phyloP scores from a whole-genome alignment of 306 rosid genomes.

The Pyrus pyrifolia region DNA sequence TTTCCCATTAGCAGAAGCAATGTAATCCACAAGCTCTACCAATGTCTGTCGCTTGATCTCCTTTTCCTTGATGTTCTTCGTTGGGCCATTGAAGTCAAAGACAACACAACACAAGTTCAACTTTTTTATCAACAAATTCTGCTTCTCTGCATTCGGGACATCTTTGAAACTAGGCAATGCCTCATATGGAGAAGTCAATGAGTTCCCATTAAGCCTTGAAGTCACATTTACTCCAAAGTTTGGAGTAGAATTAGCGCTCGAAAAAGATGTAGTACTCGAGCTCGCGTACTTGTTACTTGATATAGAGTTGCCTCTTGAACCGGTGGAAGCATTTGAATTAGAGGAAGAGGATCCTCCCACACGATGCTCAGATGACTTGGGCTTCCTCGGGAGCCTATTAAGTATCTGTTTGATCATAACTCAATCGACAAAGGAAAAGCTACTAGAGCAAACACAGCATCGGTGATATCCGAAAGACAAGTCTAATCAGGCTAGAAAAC shows the following conservation, averaged over 20 bases:
- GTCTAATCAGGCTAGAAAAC: constrained; percentile 11
- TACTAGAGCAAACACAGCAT: constrained; percentile 29
- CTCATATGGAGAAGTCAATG: constrained; percentile 46
- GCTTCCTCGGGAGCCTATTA: constrained; percentile 83
- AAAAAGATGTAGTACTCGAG: constrained; percentile 33
- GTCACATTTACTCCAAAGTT: constrained; percentile 46
- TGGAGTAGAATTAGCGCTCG: constrained; percentile 44
- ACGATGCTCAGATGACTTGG: constrained; percentile 66
- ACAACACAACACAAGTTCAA: constrained; percentile 71
- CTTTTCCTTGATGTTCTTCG: constrained; percentile 71
- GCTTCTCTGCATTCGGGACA: constrained; percentile 86
- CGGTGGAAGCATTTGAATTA: constrained; percentile 53
- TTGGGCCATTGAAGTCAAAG: constrained; percentile 77
- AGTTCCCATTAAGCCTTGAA: constrained; percentile 67
- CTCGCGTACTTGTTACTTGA: constrained; percentile 40
- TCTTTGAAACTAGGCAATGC: constrained; percentile 83
- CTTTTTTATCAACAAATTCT: constrained; percentile 67
- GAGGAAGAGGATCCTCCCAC: constrained; percentile 69
- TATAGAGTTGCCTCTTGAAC: constrained; percentile 46
- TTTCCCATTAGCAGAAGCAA: constrained; percentile 73
- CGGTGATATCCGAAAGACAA: constrained; percentile 14
- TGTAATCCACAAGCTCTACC: constrained; percentile 84
- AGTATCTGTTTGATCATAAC: constrained; percentile 89
- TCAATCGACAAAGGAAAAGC: constrained; percentile 27
- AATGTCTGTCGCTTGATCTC: constrained; percentile 86